A percentile compares a stretch with the other conserved stretches of the same genome.
phyloP scores from a whole-genome alignment of 352 stramenopile genomes.

The Peronospora farinosa region DNA sequence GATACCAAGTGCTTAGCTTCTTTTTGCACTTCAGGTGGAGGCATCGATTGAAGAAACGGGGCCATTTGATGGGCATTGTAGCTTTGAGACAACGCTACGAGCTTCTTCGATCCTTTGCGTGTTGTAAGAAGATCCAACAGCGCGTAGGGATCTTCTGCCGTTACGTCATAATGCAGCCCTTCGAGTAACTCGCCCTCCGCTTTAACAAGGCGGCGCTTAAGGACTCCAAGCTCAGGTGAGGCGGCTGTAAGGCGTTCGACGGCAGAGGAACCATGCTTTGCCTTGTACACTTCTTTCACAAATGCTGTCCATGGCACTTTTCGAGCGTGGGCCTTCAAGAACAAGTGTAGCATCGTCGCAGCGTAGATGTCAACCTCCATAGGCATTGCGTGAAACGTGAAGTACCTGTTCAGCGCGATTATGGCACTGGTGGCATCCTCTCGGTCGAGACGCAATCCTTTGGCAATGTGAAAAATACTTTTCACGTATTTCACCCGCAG shows the following conservation, averaged over 20 bases:
- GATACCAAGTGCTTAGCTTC: slow-evolving; percentile 63
- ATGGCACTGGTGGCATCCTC: slow-evolving; percentile 71
- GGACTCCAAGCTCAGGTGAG: slow-evolving; percentile 46
- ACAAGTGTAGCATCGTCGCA: slow-evolving; percentile 65
- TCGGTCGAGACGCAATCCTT: slow-evolving; percentile 51
- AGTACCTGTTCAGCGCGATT: slow-evolving; percentile 71
- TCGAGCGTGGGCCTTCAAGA: slow-evolving; percentile 64
- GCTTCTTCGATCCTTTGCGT: slow-evolving; percentile 40
- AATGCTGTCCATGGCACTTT: slow-evolving; percentile 56
- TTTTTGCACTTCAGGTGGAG: slow-evolving; percentile 47
- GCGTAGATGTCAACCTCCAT: slow-evolving; percentile 64
- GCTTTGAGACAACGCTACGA: slow-evolving; percentile 14
- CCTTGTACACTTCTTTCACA: slow-evolving; percentile 65
- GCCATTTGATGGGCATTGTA: slow-evolving; percentile 8
- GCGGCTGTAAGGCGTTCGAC: slow-evolving; percentile 19
- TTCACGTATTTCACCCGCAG: slow-evolving; percentile 61
- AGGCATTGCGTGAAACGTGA: slow-evolving; percentile 68
- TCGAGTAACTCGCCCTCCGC: slow-evolving; percentile 62
- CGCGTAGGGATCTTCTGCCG: slow-evolving; percentile 57
- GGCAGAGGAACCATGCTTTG: slow-evolving; percentile 33
- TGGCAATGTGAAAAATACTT: slow-evolving; percentile 57
- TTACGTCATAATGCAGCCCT: slow-evolving; percentile 69
- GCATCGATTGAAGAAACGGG: slow-evolving; percentile 19
- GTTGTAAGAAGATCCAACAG: slow-evolving; percentile 65
- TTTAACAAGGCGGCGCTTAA: slow-evolving; percentile 53